Evolutionary conservation across 768 basidiomycete species (phyloP).

Genomic region (Mycena albidolilacea): DNA sequence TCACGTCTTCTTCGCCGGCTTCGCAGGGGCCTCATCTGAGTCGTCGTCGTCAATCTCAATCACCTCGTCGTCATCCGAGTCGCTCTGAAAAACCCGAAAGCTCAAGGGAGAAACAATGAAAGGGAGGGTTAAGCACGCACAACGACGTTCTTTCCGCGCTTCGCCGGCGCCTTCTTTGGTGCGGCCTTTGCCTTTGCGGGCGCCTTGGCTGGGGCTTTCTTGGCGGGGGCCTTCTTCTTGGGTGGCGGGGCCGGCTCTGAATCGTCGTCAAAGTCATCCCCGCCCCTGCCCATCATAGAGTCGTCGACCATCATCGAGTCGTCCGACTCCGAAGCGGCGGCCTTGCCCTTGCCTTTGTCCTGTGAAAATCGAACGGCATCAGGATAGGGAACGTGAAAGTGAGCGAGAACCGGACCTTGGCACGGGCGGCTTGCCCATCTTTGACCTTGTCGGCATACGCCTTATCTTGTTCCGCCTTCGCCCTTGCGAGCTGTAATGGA

Average conservation of each 20-base stretch:
- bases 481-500: conserved; percentile 69
- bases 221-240: conserved; percentile 59
- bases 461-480: conserved; percentile 79
- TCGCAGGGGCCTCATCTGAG: conserved; percentile 57
- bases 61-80: conserved; percentile 65
- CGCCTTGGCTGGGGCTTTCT: conserved; percentile 48
- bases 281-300: conserved; percentile 51
- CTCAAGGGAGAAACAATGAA: neutral
- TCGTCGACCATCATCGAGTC: conserved; percentile 90
- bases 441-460: conserved; percentile 67
- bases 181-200: conserved; percentile 57
- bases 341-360: conserved; percentile 68
- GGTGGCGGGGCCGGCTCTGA: conserved; percentile 59
- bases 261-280: conserved; percentile 70
- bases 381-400: neutral
- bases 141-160: conserved; percentile 68
- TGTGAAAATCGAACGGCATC: conserved; percentile 40
- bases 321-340: conserved; percentile 66
- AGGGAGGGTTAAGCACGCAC: conserved; percentile 41
- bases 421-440: conserved; percentile 54
- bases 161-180: conserved; percentile 59
- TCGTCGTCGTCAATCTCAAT: conserved; percentile 72
- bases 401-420: conserved; percentile 55
- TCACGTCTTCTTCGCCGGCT: conserved; percentile 72
- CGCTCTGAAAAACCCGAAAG: conserved; percentile 48